Evolutionary conservation across 176 grass and related monocot species (phyloP), one percentile per base, ranked within the genome.

Genomic region (Carex pumila): DNA sequence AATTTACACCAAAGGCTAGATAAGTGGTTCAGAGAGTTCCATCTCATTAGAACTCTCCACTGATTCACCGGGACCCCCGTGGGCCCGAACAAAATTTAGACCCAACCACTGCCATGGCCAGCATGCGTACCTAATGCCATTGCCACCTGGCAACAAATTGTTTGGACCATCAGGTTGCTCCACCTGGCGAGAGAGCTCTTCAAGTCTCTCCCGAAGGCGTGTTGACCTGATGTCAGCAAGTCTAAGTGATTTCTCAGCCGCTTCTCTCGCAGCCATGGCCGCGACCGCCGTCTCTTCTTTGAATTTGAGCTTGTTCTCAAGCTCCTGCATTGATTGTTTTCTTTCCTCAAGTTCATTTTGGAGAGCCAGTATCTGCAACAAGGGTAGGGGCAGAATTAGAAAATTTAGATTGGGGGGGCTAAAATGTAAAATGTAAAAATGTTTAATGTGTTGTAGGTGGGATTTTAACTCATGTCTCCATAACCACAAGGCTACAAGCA

Each of bases 81-180:
- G 77, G 37, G 37, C 37, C 30, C 81, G 85, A 32, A 94, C 97
- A 43, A 90, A 87, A 86, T 99, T 94, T 66, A 99, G 82, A 12
- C 91, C 93, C 72, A 99, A 81, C 97, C 93, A 99, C 82, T 99
- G 93, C 97, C 97, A 99, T 3, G 97, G 93, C 93, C 97, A 99
- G 90, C 97, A 99, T 55, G 93, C 74, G 6, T 99, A 99, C 83
- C 93, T 88, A 78, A 89, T 83, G 50, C 91, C 67, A 55, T 55
- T 89, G n/a, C 21, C 57, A 45, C 65, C 91, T 18, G 61, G 30
- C 3, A 59, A 85, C 29, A 88, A 84, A 0, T 10, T 65, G 83
- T 37, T 87, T 13, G 62, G 90, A 22, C 58, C 59, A 8, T 96
- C 91, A 1, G 88, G 88, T 85, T 96, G 93, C 81, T 99, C 97